Evolutionary conservation across 257 asterid genomes (phyloP).

Genomic region (Galeopsis tetrahit): DNA sequence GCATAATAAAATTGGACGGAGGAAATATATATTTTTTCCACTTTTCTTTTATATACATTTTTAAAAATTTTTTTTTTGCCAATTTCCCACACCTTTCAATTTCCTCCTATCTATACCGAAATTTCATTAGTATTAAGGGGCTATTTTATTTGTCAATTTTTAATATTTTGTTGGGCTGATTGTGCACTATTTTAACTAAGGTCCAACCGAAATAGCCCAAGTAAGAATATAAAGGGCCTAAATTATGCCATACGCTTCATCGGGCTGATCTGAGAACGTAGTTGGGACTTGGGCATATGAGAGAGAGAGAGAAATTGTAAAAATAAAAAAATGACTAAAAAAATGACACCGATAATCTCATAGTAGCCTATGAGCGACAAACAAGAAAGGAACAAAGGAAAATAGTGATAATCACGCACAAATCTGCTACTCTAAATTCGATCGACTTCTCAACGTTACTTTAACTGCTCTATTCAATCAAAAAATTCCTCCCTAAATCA

Average conservation of each 20-base stretch:
- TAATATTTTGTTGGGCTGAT: background rate
- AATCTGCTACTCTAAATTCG: constrained; percentile 21
- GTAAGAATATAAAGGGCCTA: background rate
- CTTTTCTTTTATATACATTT: too few relatives aligned
- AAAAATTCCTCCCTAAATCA: background rate
- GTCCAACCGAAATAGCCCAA: background rate
- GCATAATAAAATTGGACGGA: too few relatives aligned
- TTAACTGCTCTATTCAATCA: constrained; percentile 3
- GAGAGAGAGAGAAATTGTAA: background rate
- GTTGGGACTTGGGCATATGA: too few relatives aligned
- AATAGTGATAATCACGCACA: constrained; percentile 8
- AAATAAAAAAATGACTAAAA: background rate
- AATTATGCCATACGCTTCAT: background rate
- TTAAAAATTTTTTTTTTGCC: too few relatives aligned
- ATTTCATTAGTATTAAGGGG: too few relatives aligned
- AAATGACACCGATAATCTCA: background rate
- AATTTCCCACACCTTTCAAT: too few relatives aligned
- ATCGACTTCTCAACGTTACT: constrained; percentile 12
- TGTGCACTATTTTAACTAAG: background rate
- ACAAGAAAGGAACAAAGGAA: background rate
- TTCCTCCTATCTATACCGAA: too few relatives aligned
- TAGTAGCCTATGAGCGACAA: background rate
- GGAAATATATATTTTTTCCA: too few relatives aligned
- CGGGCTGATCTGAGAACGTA: background rate
- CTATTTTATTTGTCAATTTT: too few relatives aligned